These are phyloP conservation scores for Moesziomyces parantarcticus DNA, from an alignment of 1,284 basidiomycete species.

Conservation along the genomic window DNA sequence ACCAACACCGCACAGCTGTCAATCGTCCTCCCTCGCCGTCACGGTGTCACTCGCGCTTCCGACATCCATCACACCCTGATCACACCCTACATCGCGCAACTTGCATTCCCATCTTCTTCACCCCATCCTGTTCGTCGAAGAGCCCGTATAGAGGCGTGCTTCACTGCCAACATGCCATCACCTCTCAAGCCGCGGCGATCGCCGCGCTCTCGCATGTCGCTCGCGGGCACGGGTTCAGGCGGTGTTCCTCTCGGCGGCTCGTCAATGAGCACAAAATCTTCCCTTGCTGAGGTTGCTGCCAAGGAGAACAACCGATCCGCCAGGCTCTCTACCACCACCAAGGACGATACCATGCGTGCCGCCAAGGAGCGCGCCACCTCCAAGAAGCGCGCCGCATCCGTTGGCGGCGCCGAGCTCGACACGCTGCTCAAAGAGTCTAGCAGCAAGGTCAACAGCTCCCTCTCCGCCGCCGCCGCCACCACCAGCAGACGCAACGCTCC, in stretches of 20 bases:
- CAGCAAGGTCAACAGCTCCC: slow-evolving; percentile 21
- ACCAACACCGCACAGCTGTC: slow-evolving; percentile 30
- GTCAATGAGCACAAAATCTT: slow-evolving; percentile 39
- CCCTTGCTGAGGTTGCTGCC: slow-evolving; percentile 15
- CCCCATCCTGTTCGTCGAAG: neutral
- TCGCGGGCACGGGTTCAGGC: slow-evolving; percentile 40
- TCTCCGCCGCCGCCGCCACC: slow-evolving; percentile 3
- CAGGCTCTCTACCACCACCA: slow-evolving; percentile 15
- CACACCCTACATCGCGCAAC: neutral
- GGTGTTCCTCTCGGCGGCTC: slow-evolving; percentile 43
- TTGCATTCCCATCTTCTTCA: neutral
- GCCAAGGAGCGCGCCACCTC: slow-evolving; percentile 36
- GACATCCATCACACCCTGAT: slow-evolving; percentile 4
- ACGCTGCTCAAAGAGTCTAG: slow-evolving; percentile 37
- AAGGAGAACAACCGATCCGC: slow-evolving; percentile 44
- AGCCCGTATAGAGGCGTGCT: neutral
- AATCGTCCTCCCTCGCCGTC: neutral
- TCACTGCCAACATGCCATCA: slow-evolving; percentile 29
- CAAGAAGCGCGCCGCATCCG: slow-evolving; percentile 45
- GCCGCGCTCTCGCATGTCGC: slow-evolving; percentile 41
- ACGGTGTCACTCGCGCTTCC: neutral
- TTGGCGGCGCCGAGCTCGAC: slow-evolving; percentile 43
- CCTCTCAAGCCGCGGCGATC: slow-evolving; percentile 49
- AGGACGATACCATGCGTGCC: slow-evolving; percentile 37
- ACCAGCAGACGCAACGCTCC: slow-evolving; percentile 50